A percentile compares a stretch with the other conserved stretches of the same genome.
Evolutionary conservation across 2,329 filamentous ascomycete genomes (phyloP).

Genomic region (Cercospora janseana): DNA sequence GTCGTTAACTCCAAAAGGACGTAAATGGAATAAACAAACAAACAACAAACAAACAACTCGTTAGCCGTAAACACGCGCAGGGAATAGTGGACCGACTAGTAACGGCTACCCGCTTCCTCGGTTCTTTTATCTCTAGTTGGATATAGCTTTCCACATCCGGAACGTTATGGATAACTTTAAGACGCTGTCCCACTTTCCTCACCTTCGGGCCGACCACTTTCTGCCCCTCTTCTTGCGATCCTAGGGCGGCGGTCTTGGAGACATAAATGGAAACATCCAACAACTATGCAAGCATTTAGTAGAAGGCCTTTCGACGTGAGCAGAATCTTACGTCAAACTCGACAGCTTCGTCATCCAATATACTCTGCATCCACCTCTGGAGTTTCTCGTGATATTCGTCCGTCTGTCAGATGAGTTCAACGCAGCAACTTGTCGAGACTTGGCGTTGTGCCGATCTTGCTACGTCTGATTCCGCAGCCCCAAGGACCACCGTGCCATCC

Average conservation of each 20-base stretch:
- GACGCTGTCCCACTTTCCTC: not conserved
- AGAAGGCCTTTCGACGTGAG: not conserved
- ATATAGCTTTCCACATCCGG: slow-evolving; percentile 6
- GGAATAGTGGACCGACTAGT: too few species aligned
- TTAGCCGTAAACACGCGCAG: too few species aligned
- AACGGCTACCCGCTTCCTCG: not conserved
- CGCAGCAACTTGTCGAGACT: too few species aligned
- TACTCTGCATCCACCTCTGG: slow-evolving; percentile 4
- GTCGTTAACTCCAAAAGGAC: too few species aligned
- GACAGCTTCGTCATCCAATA: slow-evolving; percentile 1
- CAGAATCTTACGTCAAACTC: not conserved
- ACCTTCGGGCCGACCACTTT: not conserved
- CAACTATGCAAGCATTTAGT: slow-evolving; percentile 5
- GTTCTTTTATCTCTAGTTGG: slow-evolving; percentile 6
- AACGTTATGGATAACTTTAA: slow-evolving; percentile 3
- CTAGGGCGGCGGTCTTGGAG: not conserved
- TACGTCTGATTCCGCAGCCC: too few species aligned
- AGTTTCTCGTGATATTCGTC: slow-evolving; percentile 1
- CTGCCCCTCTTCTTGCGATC: not conserved
- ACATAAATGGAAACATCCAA: slow-evolving; percentile 8
- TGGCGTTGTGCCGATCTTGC: too few species aligned
- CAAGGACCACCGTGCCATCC: too few species aligned
- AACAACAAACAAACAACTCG: too few species aligned
- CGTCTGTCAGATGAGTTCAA: slow-evolving; percentile 7
- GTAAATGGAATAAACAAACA: too few species aligned